phyloP scores from a whole-genome alignment of 257 asterid species.

The Salvia rosmarinus region DNA sequence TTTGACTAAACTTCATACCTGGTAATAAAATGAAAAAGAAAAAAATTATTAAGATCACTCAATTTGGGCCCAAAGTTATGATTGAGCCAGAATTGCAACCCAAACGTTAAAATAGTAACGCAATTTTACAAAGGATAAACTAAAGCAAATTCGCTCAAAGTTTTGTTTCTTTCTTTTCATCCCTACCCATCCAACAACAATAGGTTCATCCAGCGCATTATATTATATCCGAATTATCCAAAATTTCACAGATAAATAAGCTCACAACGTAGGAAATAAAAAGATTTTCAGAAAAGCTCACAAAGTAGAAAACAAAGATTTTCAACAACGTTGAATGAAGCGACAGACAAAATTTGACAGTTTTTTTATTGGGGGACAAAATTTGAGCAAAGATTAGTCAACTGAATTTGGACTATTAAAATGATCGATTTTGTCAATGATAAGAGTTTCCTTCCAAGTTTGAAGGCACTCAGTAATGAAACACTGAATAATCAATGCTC shows the following conservation, averaged over 20 bases:
- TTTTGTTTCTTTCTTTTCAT: background rate
- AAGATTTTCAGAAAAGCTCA: background rate
- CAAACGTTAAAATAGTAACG: background rate
- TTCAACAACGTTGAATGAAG: background rate
- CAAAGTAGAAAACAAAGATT: background rate
- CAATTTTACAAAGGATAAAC: background rate
- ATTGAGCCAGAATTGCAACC: background rate
- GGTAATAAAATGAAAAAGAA: too few species aligned
- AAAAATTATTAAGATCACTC: too few species aligned
- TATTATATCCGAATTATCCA: background rate
- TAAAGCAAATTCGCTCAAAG: background rate
- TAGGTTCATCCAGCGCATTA: background rate
- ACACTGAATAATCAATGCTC: too few species aligned
- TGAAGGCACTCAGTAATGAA: too few species aligned
- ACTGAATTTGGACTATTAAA: background rate
- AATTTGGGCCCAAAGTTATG: background rate
- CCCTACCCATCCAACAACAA: too few species aligned
- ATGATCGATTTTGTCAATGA: background rate
- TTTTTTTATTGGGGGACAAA: too few species aligned
- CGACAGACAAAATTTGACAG: background rate
- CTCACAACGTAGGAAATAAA: background rate
- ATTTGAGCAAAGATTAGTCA: background rate
- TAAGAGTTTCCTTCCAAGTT: too few species aligned
- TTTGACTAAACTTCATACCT: too few species aligned
- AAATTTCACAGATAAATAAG: background rate